Conservation (phyloP, 164 flowering plant genomes). For the Sextonia rubra region DNA sequence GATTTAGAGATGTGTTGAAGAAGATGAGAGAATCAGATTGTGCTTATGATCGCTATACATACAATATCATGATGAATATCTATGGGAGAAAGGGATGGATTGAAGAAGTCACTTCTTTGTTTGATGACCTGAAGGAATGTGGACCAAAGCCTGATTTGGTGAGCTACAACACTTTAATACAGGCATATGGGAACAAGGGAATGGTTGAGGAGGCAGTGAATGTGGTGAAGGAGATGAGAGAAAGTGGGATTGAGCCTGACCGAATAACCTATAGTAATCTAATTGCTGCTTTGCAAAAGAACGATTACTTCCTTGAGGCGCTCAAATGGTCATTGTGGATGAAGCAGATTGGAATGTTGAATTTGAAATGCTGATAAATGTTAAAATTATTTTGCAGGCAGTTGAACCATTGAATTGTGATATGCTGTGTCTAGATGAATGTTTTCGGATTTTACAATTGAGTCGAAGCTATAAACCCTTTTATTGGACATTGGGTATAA, state of each 20-base stretch:
- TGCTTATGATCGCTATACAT: slow-evolving; percentile 65
- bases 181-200: slow-evolving; percentile 91
- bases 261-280: slow-evolving; percentile 62
- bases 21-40: slow-evolving; percentile 58
- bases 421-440: neutral
- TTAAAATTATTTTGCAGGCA: neutral
- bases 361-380: slow-evolving; percentile 14
- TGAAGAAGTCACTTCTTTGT: slow-evolving; percentile 68
- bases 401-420: neutral
- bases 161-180: slow-evolving; percentile 87
- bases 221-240: slow-evolving; percentile 78
- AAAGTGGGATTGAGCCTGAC: slow-evolving; percentile 72
- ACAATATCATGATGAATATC: slow-evolving; percentile 78
- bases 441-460: neutral
- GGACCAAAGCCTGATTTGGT: slow-evolving; percentile 73
- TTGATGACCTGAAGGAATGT: slow-evolving; percentile 56
- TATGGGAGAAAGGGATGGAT: slow-evolving; percentile 90
- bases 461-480: neutral
- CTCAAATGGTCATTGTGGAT: slow-evolving; percentile 98
- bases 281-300: slow-evolving; percentile 53
- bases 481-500: neutral
- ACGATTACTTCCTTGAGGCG: slow-evolving; percentile 84
- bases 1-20: slow-evolving; percentile 49
- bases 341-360: slow-evolving; percentile 66
- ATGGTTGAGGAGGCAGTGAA: slow-evolving; percentile 86